Evolutionary conservation across 208 protist genomes (phyloP), one percentile per base, ranked within the genome.

Genomic region (Crithidia bombi): DNA sequence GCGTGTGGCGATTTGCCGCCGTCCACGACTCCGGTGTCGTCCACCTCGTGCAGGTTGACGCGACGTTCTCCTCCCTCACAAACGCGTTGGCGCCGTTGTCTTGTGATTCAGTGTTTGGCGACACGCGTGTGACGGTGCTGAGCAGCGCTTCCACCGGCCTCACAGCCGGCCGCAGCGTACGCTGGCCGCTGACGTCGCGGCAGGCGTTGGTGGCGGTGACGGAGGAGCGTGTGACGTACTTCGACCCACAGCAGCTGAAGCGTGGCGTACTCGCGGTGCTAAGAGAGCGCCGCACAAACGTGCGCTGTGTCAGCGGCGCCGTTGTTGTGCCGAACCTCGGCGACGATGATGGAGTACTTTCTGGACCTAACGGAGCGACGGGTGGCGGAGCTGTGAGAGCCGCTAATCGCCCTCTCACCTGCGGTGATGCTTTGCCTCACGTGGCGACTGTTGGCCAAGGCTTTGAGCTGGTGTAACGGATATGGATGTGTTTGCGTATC

Each of bases 301-400:
- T 90, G n/a, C 85, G 88, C 9, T 79, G 85, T 23, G 83, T 89
- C 25, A 93, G 88, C 63, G 85, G 85, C 7, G 26, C 89, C 12
- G 72, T 74, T 5, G 64, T 89, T 32, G 35, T 61, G 26, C 23
- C 36, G 6, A 28, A 25, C 12, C 9, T 21, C 17, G 14, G 17
- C 2, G 3, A n/a, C 32, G 3, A 23, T n/a, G 52, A 19, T 28
- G 26, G 3, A 14, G 55, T n/a, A n/a, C n/a, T n/a, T n/a, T n/a
- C n/a, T n/a, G n/a, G n/a, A n/a, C n/a, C n/a, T n/a, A n/a, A 46
- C n/a, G 23, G 46, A 2, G 23, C 55, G 15, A 10, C 5, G 38
- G 38, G 7, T 14, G 14, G 14, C 44, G 10, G 17, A 50, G 44
- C 6, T 6, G 44, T 14, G 44, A 50, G n/a, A 50, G n/a, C n/a